Evolutionary conservation across 257 asterid genomes (phyloP), one percentile per base, ranked within the genome.

Genomic region (Solanum neorickii): DNA sequence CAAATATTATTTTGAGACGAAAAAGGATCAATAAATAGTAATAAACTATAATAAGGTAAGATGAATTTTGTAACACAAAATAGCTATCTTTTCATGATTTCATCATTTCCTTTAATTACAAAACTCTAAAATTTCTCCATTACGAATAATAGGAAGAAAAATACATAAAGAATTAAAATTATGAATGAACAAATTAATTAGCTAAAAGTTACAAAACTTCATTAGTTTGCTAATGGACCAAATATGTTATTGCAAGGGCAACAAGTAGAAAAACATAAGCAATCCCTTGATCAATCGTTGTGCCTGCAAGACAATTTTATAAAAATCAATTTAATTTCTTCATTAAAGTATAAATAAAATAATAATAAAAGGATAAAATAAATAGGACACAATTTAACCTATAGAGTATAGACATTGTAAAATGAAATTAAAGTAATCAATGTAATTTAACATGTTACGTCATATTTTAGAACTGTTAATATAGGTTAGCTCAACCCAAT

Each of bases 211-310:
- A 56, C 65, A 56, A 18, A 6, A 6, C 65, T 18, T 56, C 11
- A 56, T 56, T 2, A 18, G 4, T 18, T 56, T 56, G 23, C 65
- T 56, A 70, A 62, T 94, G 94, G 82, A 92, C 89, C 80, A 93
- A 87, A 74, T 94, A 94, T 0, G 96, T 92, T 86, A 94, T 86
- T 82, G 93, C 93, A 82, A 94, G 93, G n/a, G 96, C 98, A 73
- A 92, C 68, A 31, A 92, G 35, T 3, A 94, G 91, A 44, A 94
- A 94, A 83, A 88, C 27, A 75, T 90, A 94, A 52, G 98, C 98
- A 89, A 94, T 90, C 86, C 94, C 96, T 89, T 94, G 98, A 88
- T 94, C 98, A 80, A 94, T 92, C 39, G 92, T 76, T 7, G 92
- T 59, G 88, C 95, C 98, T 94, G 94, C 88, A 87, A 52, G 10